These are phyloP conservation scores for Byssothecium circinans DNA, from an alignment of 2,329 filamentous ascomycete species.

Conservation along the genomic window DNA sequence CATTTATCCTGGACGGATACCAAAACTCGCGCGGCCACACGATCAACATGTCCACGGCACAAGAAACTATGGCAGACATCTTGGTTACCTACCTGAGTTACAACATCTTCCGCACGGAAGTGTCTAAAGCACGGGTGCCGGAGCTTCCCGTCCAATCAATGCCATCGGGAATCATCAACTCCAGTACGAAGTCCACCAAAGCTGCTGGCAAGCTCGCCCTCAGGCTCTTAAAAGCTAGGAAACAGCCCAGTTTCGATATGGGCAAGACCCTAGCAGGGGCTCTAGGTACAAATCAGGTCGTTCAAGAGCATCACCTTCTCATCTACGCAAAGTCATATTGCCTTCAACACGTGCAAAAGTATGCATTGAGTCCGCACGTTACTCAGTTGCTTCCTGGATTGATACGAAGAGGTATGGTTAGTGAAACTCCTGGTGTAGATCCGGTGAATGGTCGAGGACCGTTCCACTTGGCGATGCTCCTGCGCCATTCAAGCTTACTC, in stretches of 20 bases:
- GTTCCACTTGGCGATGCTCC: too few species aligned
- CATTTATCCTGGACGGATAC: slow-evolving; percentile 16
- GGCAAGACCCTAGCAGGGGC: slow-evolving; percentile 5
- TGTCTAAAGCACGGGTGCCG: slow-evolving; percentile 10
- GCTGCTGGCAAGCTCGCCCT: slow-evolving; percentile 4
- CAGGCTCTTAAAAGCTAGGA: slow-evolving; percentile 10
- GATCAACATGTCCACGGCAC: slow-evolving; percentile 8
- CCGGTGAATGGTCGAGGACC: too few species aligned
- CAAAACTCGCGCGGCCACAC: not conserved
- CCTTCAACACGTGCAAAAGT: not conserved
- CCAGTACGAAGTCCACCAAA: slow-evolving; percentile 8
- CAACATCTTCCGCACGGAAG: slow-evolving; percentile 19
- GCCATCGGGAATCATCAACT: slow-evolving; percentile 10
- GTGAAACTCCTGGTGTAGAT: too few species aligned
- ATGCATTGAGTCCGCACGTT: too few species aligned
- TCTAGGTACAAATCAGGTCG: not conserved
- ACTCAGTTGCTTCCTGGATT: not conserved
- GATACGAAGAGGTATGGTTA: too few species aligned
- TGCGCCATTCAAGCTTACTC: too few species aligned
- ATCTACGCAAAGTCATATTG: slow-evolving; percentile 3
- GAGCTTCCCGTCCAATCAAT: slow-evolving; percentile 7
- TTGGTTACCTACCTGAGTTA: slow-evolving; percentile 27
- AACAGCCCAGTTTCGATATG: slow-evolving; percentile 7
- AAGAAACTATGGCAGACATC: slow-evolving; percentile 16
- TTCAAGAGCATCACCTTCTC: not conserved